Evolutionary conservation across 1,284 basidiomycete species (phyloP), one percentile per base, ranked within the genome.

Genomic region (Heimioporus punctisporus): DNA sequence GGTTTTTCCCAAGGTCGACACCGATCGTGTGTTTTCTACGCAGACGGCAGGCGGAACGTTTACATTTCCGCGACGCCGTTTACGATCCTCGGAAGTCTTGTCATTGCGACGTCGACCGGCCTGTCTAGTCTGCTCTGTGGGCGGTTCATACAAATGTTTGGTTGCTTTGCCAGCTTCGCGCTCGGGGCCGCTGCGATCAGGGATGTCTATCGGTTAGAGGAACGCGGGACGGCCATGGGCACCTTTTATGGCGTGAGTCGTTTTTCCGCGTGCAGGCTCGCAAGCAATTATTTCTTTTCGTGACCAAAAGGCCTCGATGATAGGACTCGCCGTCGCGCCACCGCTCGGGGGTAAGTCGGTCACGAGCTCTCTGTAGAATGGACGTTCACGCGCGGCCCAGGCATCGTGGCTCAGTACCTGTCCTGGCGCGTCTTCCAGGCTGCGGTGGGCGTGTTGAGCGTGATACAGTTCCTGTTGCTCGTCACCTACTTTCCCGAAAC

Each of bases 401-500:
- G 83, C 34, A 27, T 75, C 23, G 71, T 76, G 0, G 74, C 84
- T 0, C 71, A 83, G 51, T 85, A 84, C 57, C 76, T 75, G 40
- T 86, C 88, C 0, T 93, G 92, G 92, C 79, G 90, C 4, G 64
- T 79, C 3, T 84, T 88, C 65, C 90, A 93, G 67, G 70, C 72
- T 31, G 63, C 70, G 0, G 57, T 91, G 4, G 81, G 79, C 2
- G 63, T 75, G 0, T 67, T 75, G 34, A 80, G 80, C 6, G 57
- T 79, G 0, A 53, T 80, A 5, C 76, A 79, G 1, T 73, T 84
- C 31, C 26, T 80, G 0, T 62, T 80, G 12, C 75, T 86, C 31
- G 64, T 74, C 10, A 49, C 82, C 21, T 78, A 81, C 52, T 76
- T 92, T 19, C 90, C 92, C 0, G 92, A 94, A 65, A 93, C 91